Base-by-base conservation (phyloP, 2,329 filamentous ascomycete species). In the Sphaerulina musiva region DNA sequence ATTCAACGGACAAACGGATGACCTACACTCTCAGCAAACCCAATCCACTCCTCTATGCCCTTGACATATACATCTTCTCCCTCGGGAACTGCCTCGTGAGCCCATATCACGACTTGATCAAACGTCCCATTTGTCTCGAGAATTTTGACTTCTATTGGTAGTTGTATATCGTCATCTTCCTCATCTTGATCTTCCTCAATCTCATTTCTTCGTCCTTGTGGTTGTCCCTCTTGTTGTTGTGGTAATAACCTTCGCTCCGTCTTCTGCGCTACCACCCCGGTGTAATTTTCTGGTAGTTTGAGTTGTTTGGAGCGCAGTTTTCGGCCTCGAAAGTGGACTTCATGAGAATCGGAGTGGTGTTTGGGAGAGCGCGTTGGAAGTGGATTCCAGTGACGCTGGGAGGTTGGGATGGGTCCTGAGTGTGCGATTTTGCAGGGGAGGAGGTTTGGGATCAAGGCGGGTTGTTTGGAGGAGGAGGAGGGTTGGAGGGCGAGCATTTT, bases 391-490 rank as follows among this genome's bases (percentile, higher is more conserved):
- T 88, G 89, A 42, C 82, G 75, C 20, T 80, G 70, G 4, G 80
- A 74, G 1, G 82, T 75, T 48, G 83, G 79, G 51, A 92, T 76
- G 1, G 83, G 77, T 1, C 91, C 91, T 62, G 87, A 82, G 70
- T 95, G 85, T 64, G 91, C 80, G 66, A 96, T 82, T 51, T 82
- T 81, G 64, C 88, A 93, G 3, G 91, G 90, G 11, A 96, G 77
- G 17, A 95, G 74, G 65, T 95, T 85, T 3, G 85, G 80, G 0
- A 76, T 81, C 51, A 76, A 75, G 55, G 76, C 76, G 12, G 54
- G 57, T 34, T 63, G 57, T 3, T 59, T 51, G 12, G 56, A 52
- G 34, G 66, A 47, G 34, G 66, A 47, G 47, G 26, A 6, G 66
- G 66, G 47, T 32, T 72, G 68, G 39, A 79, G 71, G 42, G 76